Percentiles rank a stretch among this genome's conserved stretches.
These are phyloP conservation scores for Colletotrichum plurivorum DNA, from an alignment of 2,329 filamentous ascomycete genomes.

Conservation along the genomic window DNA sequence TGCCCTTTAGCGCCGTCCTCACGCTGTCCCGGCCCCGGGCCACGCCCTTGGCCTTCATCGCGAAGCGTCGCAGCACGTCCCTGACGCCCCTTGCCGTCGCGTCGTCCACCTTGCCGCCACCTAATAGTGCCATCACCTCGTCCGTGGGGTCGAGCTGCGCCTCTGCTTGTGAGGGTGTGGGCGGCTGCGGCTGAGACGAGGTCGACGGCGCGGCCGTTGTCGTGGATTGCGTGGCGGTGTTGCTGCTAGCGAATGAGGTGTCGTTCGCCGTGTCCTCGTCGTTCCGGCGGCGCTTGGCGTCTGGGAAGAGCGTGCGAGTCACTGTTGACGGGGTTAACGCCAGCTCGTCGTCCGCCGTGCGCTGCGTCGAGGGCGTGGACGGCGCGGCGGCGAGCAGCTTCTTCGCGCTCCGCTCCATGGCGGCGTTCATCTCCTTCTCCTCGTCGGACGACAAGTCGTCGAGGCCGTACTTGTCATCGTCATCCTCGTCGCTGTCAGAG, in stretches of 20 bases:
- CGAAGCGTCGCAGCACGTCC: conserved; percentile 66
- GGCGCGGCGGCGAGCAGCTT: conserved; percentile 37
- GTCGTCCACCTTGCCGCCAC: conserved; percentile 56
- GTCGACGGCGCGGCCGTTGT: conserved; percentile 34
- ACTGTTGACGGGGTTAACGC: conserved; percentile 52
- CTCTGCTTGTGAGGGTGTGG: conserved; percentile 31
- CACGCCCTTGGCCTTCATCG: conserved; percentile 72
- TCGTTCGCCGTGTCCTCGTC: conserved; percentile 45
- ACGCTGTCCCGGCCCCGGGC: conserved; percentile 76
- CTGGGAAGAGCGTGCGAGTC: conserved; percentile 53
- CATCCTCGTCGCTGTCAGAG: conserved; percentile 45
- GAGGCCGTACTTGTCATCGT: conserved; percentile 40
- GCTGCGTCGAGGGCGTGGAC: conserved; percentile 46
- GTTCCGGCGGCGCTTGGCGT: conserved; percentile 50
- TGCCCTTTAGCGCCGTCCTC: conserved; percentile 72
- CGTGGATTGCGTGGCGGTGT: conserved; percentile 37
- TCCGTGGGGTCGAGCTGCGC: conserved; percentile 55
- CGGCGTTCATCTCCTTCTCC: conserved; percentile 53
- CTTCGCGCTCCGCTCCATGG: conserved; percentile 53
- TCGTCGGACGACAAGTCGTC: conserved; percentile 56
- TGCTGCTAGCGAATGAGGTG: conserved; percentile 37
- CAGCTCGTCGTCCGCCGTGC: conserved; percentile 42
- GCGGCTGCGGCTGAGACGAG: conserved; percentile 10
- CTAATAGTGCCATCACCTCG: conserved; percentile 66
- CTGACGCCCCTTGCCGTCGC: conserved; percentile 55